Conservation (phyloP, 1,284 basidiomycete species). For the Malassezia japonica region DNA sequence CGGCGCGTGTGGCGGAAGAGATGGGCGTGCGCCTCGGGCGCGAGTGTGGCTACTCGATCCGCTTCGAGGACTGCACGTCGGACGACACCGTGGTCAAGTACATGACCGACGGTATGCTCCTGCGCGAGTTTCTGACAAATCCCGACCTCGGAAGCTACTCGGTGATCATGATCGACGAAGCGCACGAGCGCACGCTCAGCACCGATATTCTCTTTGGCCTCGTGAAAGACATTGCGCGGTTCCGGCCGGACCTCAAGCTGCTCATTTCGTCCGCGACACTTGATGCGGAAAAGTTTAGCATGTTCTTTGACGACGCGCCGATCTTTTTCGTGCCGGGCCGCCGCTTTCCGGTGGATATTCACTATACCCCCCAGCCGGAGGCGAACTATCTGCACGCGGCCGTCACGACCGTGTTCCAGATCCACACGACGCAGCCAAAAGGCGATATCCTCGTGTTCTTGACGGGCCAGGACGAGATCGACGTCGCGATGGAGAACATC, state of each 20-base stretch:
- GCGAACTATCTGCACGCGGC: conserved; percentile 86
- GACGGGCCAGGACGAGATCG: conserved; percentile 98
- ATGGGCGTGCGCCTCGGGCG: conserved; percentile 93
- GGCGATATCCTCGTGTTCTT: conserved; percentile 98
- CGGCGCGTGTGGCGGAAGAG: conserved; percentile 95
- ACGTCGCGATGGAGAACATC: conserved; percentile 81
- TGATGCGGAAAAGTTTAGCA: conserved; percentile 45
- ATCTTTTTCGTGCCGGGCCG: conserved; percentile 70
- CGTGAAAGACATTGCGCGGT: conserved; percentile 45
- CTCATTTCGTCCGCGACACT: conserved; percentile 45
- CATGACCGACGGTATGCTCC: conserved; percentile 49
- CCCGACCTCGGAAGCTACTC: conserved; percentile 41
- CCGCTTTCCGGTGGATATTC: conserved; percentile 93
- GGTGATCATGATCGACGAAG: conserved; percentile 46
- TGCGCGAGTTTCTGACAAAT: conserved; percentile 46
- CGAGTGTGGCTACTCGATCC: conserved; percentile 89
- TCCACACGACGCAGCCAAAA: conserved; percentile 93
- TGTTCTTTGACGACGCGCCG: conserved; percentile 46
- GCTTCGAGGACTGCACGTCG: conserved; percentile 97
- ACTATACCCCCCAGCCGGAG: conserved; percentile 59
- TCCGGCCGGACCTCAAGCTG: conserved; percentile 43
- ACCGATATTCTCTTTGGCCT: conserved; percentile 47
- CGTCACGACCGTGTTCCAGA: conserved; percentile 97
- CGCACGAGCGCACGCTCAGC: conserved; percentile 45
- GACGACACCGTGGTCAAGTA: conserved; percentile 56